These are phyloP conservation scores for Aspergillus luchuensis DNA, from an alignment of 2,329 filamentous ascomycete species.

Conservation along the genomic window DNA sequence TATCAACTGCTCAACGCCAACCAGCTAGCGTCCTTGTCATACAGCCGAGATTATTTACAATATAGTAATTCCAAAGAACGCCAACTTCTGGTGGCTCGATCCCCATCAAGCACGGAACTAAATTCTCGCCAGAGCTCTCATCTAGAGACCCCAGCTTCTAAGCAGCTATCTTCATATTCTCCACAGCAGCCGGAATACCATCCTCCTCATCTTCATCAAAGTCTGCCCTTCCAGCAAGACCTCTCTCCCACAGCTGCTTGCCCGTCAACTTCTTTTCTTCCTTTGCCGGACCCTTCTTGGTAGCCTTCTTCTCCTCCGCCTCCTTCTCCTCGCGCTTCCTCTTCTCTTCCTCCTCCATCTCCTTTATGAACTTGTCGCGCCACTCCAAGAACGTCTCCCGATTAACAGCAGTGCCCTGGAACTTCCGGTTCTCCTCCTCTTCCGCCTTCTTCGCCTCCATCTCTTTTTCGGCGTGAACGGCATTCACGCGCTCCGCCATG, in stretches of 20 bases:
- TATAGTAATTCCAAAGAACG: background rate
- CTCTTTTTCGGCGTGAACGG: constrained; percentile 57
- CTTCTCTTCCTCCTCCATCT: constrained; percentile 74
- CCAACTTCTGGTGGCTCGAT: background rate
- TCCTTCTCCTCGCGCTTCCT: constrained; percentile 71
- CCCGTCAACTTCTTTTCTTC: constrained; percentile 69
- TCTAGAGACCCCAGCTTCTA: constrained; percentile 29
- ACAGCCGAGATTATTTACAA: background rate
- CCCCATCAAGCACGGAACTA: background rate
- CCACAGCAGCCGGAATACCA: constrained; percentile 58
- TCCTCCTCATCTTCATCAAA: constrained; percentile 70
- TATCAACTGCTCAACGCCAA: background rate
- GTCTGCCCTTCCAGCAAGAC: constrained; percentile 66
- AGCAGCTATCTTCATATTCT: constrained; percentile 71
- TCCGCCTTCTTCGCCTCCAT: constrained; percentile 64
- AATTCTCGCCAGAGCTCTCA: constrained; percentile 13
- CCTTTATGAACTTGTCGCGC: constrained; percentile 74
- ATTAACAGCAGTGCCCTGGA: constrained; percentile 88
- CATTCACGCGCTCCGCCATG: constrained; percentile 71
- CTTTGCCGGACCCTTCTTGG: constrained; percentile 72
- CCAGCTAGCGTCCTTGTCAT: background rate
- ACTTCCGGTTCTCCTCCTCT: constrained; percentile 93
- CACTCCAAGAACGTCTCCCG: constrained; percentile 81
- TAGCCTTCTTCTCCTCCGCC: constrained; percentile 78
- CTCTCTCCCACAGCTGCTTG: constrained; percentile 75